These are phyloP conservation scores for Venturia pyrina DNA, from an alignment of 2,329 filamentous ascomycete genomes.

Conservation along the genomic window DNA sequence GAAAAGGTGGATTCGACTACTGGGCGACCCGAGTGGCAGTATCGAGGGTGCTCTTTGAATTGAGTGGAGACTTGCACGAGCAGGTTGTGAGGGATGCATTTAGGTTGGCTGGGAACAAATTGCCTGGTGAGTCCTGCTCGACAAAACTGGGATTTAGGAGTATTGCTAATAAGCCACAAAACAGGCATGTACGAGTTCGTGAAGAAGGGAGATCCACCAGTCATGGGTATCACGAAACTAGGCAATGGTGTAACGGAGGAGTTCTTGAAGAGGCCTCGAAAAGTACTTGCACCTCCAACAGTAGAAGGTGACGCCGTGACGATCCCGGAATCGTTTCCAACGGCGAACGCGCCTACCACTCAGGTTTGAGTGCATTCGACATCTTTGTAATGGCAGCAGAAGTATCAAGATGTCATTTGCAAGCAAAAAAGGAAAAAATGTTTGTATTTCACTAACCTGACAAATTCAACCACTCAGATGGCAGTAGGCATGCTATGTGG, in stretches of 20 bases:
- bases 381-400: background rate
- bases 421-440: background rate
- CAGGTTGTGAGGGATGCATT: conserved; percentile 91
- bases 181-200: conserved; percentile 83
- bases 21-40: conserved; percentile 88
- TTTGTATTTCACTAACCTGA: background rate
- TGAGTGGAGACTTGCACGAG: conserved; percentile 88
- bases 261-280: conserved; percentile 67
- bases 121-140: conserved; percentile 57
- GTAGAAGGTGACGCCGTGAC: background rate
- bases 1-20: conserved; percentile 94
- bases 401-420: background rate
- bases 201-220: conserved; percentile 77
- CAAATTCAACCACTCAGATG: background rate
- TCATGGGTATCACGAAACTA: conserved; percentile 89
- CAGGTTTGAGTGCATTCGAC: background rate
- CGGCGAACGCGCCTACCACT: background rate
- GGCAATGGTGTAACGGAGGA: conserved; percentile 71
- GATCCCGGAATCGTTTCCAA: conserved; percentile 1
- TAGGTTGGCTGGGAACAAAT: conserved; percentile 83
- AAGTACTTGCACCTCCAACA: background rate
- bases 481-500: too few species aligned
- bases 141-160: background rate
- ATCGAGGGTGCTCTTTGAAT: conserved; percentile 83
- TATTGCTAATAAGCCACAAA: background rate